A percentile compares a stretch with the other conserved stretches of the same genome.
Evolutionary conservation across 345 rosid genomes (phyloP).

Genomic region (Passiflora organensis): DNA sequence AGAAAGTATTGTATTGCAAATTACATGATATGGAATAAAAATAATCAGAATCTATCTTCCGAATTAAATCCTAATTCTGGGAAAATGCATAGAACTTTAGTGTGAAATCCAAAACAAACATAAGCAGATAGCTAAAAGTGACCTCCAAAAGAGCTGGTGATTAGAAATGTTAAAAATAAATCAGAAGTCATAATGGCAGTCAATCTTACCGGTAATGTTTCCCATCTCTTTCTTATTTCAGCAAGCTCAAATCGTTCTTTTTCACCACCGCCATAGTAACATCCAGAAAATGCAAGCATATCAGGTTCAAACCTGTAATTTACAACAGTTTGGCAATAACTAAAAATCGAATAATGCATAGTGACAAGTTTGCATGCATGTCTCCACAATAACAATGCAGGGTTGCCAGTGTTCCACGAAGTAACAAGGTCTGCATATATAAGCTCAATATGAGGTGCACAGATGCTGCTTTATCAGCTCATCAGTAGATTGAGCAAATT

Average conservation of each 20-base stretch:
- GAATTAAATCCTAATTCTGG: not conserved
- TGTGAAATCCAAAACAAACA: not conserved
- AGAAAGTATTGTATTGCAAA: not conserved
- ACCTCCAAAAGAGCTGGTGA: not conserved
- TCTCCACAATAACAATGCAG: no score
- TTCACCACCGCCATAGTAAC: constrained; percentile 99
- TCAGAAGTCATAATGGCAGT: not conserved
- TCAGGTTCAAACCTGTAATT: constrained; percentile 91
- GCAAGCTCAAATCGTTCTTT: constrained; percentile 83
- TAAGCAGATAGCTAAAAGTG: not conserved
- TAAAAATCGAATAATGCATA: constrained; percentile 3
- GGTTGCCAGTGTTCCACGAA: no score
- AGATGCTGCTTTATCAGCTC: not conserved
- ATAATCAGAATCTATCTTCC: not conserved
- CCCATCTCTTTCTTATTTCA: constrained; percentile 95
- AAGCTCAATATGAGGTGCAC: not conserved
- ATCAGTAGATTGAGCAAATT: no score
- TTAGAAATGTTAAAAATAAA: not conserved
- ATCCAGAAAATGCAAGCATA: constrained; percentile 98
- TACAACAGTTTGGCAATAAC: not conserved
- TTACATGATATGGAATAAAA: not conserved
- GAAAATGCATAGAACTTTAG: constrained; percentile 2
- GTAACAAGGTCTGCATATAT: no score
- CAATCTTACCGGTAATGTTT: constrained; percentile 83
- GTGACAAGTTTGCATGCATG: not conserved